A percentile compares a stretch with the other conserved stretches of the same genome.
Evolutionary conservation across 805 yeast genomes (phyloP).

Genomic region (Lachancea waltii): DNA sequence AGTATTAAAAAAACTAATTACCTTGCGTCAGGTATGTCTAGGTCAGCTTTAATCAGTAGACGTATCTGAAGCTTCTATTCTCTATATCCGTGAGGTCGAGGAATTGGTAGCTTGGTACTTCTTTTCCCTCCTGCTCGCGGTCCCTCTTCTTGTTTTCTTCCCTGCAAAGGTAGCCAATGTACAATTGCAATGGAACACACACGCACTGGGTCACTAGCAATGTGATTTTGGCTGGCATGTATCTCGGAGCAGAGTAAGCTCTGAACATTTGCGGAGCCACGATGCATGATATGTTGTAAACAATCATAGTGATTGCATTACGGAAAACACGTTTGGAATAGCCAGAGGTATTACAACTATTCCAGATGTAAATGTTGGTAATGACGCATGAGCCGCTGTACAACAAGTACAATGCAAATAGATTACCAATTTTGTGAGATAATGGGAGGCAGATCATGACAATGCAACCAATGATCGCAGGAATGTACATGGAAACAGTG

Average conservation of each 20-base stretch:
- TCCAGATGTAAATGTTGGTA: conserved; percentile 56
- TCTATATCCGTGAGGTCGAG: conserved; percentile 55
- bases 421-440: conserved; percentile 38
- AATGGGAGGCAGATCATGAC: conserved; percentile 37
- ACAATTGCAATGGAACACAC: conserved; percentile 38
- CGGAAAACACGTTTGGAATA: conserved; percentile 51
- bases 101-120: conserved; percentile 38
- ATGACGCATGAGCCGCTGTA: conserved; percentile 53
- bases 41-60: conserved; percentile 29
- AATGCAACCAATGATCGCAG: conserved; percentile 46
- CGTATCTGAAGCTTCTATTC: conserved; percentile 52
- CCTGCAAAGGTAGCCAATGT: conserved; percentile 39
- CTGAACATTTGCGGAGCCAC: conserved; percentile 61
- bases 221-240: conserved; percentile 52
- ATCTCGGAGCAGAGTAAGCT: conserved; percentile 44
- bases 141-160: conserved; percentile 50
- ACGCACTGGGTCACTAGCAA: conserved; percentile 45
- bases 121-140: conserved; percentile 29
- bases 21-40: not conserved
- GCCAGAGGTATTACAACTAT: conserved; percentile 56
- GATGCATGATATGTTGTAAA: conserved; percentile 52
- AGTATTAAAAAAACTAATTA: conserved; percentile 1
- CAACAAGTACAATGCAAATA: conserved; percentile 44
- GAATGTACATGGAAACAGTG: conserved; percentile 36
- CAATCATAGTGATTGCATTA: conserved; percentile 50